phyloP scores from a whole-genome alignment of 805 yeast genomes.

The Brettanomyces sp. region DNA sequence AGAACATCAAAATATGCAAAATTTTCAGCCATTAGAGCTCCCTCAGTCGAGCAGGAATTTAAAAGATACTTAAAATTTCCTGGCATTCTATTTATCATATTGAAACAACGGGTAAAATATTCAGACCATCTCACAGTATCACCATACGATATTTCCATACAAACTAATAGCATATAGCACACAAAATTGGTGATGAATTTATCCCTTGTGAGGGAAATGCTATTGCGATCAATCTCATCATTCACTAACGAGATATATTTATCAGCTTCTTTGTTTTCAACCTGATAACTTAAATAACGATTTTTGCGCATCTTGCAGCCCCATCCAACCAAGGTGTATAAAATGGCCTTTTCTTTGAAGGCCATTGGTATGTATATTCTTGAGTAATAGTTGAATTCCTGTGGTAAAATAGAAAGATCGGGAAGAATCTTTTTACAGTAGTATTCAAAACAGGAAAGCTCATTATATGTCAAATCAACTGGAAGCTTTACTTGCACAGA shows the following conservation, averaged over 20 bases:
- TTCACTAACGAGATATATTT: conserved; percentile 9
- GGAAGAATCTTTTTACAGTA: conserved; percentile 37
- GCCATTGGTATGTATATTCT: conserved; percentile 50
- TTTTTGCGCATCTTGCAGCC: conserved; percentile 27
- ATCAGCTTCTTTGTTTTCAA: conserved; percentile 14
- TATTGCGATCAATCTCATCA: conserved; percentile 4
- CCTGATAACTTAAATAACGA: conserved; percentile 12
- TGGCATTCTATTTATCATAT: conserved; percentile 18
- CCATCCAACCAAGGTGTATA: conserved; percentile 48
- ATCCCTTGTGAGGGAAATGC: conserved; percentile 8
- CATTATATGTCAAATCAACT: conserved; percentile 8
- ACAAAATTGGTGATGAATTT: conserved; percentile 19
- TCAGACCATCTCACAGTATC: conserved; percentile 27
- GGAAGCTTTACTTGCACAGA: conserved; percentile 13
- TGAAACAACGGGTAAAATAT: conserved; percentile 20
- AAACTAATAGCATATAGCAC: conserved; percentile 21
- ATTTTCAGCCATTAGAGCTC: conserved; percentile 26
- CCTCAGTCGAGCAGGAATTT: conserved; percentile 23
- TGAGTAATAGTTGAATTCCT: conserved; percentile 39
- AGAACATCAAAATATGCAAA: conserved; percentile 33
- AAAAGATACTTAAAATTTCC: conserved; percentile 20
- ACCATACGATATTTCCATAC: conserved; percentile 25
- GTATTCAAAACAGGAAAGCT: conserved; percentile 31
- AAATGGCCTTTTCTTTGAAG: conserved; percentile 33
- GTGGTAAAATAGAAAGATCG: conserved; percentile 39